These are phyloP conservation scores for Friedmanniomyces endolithicus DNA, from an alignment of 495 filamentous ascomycete genomes.

Conservation along the genomic window DNA sequence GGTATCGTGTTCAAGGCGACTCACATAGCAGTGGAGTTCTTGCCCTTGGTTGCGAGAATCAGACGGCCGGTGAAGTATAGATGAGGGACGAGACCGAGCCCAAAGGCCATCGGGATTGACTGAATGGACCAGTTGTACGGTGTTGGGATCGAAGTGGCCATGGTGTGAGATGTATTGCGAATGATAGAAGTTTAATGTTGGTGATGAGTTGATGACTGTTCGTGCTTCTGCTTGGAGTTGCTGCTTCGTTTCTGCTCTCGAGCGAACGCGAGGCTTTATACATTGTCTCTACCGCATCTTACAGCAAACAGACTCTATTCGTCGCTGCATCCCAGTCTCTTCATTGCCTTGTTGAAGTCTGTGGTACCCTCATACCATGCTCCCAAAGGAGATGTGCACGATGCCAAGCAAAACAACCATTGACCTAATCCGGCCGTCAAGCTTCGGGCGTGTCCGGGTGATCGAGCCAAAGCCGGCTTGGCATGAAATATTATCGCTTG, in stretches of 20 bases:
- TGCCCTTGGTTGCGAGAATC: slow-evolving; percentile 6
- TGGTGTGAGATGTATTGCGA: neutral
- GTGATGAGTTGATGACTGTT: neutral
- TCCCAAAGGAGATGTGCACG: too few relatives aligned
- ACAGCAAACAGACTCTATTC: too few relatives aligned
- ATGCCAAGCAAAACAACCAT: too few relatives aligned
- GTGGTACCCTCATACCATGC: too few relatives aligned
- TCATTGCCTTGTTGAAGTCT: too few relatives aligned
- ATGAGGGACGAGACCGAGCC: slow-evolving; percentile 8
- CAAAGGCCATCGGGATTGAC: slow-evolving; percentile 6
- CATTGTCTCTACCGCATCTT: too few relatives aligned
- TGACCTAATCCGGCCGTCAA: too few relatives aligned
- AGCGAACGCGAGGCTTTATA: too few relatives aligned
- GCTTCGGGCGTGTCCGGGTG: too few relatives aligned
- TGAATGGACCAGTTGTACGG: slow-evolving; percentile 10
- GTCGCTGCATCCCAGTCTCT: too few relatives aligned
- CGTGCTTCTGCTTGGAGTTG: neutral
- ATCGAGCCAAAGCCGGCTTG: too few relatives aligned
- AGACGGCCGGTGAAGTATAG: slow-evolving; percentile 9
- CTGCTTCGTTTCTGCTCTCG: neutral
- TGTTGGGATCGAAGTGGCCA: neutral
- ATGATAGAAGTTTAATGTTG: neutral
- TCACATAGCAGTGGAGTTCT: slow-evolving; percentile 7
- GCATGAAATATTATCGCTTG: too few relatives aligned
- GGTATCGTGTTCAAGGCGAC: neutral